Evolutionary conservation across 164 flowering plant species (phyloP), one percentile per base, ranked within the genome.

Genomic region (Nelumbo lutea): DNA sequence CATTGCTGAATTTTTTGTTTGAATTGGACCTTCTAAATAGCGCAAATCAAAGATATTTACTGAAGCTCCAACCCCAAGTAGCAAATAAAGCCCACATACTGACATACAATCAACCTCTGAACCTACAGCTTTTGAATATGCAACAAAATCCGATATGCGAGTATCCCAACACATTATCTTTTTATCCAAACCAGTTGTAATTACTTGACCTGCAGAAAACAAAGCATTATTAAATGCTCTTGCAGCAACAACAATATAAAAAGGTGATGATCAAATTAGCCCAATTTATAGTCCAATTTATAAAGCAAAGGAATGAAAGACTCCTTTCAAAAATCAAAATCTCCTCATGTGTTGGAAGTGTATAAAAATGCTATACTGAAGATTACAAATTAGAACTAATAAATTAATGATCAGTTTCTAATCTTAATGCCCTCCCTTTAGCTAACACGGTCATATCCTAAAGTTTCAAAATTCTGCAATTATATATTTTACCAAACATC

Each of bases 151-250:
- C 57, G 63, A 41, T 46, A 65, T 68, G 9, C 91, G 86, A 9
- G 72, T 50, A 79, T 90, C 98, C 97, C 97, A 92, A 58, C 73
- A 81, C 65, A 73, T 80, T 46, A 92, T 59, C 77, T 72, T 88
- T 68, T 79, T 83, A 75, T 95, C 95, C 80, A 89, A 80, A 74
- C 95, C 91, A 60, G 85, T 82, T 68, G 86, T 74, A 52, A 90
- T 73, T 45, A 83, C 72, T 72, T 85, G 93, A 72, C 83, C 98
- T 92, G 61, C 59, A 73, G 63, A 47, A 75, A 3, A 66, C 42
- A 47, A 72, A 57, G 42, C 51, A 47, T 2, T 9, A 59, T 1
- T 40, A 5, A 27, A 42, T 59, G 50, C 14, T 42, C 27, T 45
- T 43, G 8, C 59, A 48, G 2, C 42, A 53, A 53, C 14, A 27